Percentiles rank a stretch among this genome's conserved stretches.
phyloP scores from a whole-genome alignment of 2,329 filamentous ascomycete species.

The Teratosphaeria viscida region DNA sequence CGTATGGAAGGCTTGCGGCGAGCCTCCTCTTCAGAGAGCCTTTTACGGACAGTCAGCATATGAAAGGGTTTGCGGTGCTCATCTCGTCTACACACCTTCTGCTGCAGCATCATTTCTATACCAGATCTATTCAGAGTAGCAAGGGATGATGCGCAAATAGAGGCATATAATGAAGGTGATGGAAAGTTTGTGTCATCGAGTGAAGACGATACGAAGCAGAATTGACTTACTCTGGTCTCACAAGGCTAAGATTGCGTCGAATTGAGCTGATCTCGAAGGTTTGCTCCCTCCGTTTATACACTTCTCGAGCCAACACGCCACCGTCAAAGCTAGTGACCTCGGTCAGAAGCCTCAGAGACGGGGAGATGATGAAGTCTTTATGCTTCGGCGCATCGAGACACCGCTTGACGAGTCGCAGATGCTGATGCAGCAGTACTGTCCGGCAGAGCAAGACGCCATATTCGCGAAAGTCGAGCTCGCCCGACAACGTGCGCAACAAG shows the following conservation, averaged over 20 bases:
- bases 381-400: conserved; percentile 69
- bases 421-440: conserved; percentile 67
- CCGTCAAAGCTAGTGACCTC: conserved; percentile 83
- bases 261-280: conserved; percentile 63
- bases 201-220: not conserved
- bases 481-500: conserved; percentile 67
- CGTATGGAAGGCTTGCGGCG: conserved; percentile 65
- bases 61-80: not conserved
- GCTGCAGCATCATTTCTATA: not conserved
- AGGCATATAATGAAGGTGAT: not conserved
- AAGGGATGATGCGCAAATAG: not conserved
- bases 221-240: conserved; percentile 36
- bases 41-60: not conserved
- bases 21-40: conserved; percentile 44
- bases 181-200: not conserved
- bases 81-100: not conserved
- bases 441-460: conserved; percentile 71
- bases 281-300: conserved; percentile 68
- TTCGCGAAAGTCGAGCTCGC: conserved; percentile 60
- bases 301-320: conserved; percentile 62
- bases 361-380: conserved; percentile 82
- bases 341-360: conserved; percentile 72
- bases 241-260: conserved; percentile 69
- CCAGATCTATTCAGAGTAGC: not conserved
- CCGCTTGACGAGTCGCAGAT: conserved; percentile 68